Percentiles rank a stretch among this genome's conserved stretches.
These are phyloP conservation scores for Coix lacrymajobi DNA, from an alignment of 176 grass and related monocot genomes.

Conservation along the genomic window DNA sequence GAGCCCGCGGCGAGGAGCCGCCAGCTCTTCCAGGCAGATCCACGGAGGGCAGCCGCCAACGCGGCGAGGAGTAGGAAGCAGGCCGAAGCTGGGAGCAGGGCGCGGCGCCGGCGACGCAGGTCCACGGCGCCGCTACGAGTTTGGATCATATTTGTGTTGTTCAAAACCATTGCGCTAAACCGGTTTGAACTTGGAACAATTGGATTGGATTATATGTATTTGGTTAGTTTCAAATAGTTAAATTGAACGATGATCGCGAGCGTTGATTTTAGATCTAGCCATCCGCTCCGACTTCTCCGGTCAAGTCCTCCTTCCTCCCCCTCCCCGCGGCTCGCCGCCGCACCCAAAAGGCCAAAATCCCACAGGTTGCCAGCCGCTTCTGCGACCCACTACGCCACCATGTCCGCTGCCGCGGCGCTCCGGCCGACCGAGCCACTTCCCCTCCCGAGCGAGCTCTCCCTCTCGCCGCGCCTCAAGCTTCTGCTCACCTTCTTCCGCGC, in stretches of 20 bases:
- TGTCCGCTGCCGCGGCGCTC: slow-evolving; percentile 35
- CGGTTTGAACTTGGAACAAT: not conserved
- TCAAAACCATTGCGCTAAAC: not conserved
- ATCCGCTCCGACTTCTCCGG: not conserved
- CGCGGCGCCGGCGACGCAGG: no score
- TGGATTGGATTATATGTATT: no score
- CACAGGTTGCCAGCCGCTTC: not conserved
- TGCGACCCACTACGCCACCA: slow-evolving; percentile 3
- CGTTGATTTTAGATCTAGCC: not conserved
- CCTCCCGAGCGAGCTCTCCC: slow-evolving; percentile 50
- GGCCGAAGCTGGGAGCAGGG: no score
- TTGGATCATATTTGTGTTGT: not conserved
- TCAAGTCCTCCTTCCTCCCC: not conserved
- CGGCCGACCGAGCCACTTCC: slow-evolving; percentile 47
- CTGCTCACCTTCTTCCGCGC: slow-evolving; percentile 84
- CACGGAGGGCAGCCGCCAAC: no score
- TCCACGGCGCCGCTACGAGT: no score
- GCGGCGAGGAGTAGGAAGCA: no score
- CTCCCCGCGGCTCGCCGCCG: not conserved
- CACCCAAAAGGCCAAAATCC: slow-evolving; percentile 1
- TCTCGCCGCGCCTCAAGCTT: slow-evolving; percentile 67
- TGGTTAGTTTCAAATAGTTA: not conserved
- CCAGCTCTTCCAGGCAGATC: no score
- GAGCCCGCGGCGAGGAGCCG: no score
- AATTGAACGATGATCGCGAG: not conserved